Evolutionary conservation across 164 flowering plant species (phyloP), one percentile per base, ranked within the genome.

Genomic region (Chloranthus sessilifolius): DNA sequence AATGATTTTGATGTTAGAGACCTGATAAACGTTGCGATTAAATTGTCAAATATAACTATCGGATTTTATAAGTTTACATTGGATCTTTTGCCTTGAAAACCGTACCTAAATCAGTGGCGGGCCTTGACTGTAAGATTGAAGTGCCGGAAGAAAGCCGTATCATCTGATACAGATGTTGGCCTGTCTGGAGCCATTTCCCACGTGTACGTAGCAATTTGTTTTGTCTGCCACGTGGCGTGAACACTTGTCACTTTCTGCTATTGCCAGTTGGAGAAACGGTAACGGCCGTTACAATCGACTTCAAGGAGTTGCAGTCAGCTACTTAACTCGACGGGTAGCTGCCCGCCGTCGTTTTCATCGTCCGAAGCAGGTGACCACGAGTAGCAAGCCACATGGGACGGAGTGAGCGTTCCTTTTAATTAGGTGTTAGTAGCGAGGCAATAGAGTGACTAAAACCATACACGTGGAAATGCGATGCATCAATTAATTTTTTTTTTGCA

Each of bases 81-180:
- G n/a, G n/a, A n/a, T n/a, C n/a, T n/a, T n/a, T n/a, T n/a, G n/a
- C n/a, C n/a, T n/a, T n/a, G n/a, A n/a, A n/a, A n/a, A n/a, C n/a
- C n/a, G n/a, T n/a, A n/a, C n/a, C n/a, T n/a, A n/a, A n/a, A n/a
- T n/a, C n/a, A n/a, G n/a, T n/a, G n/a, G n/a, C n/a, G n/a, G n/a
- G n/a, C n/a, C n/a, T n/a, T n/a, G n/a, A n/a, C n/a, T n/a, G n/a
- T n/a, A n/a, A n/a, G n/a, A n/a, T n/a, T n/a, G 53, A 28, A 8
- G 53, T 56, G 60, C 48, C 53, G 60, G 60, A 56, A 28, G 46
- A 56, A 36, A 46, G 14, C 51, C 11, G 51, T 51, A 45, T 55
- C 43, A 43, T 15, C 16, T 33, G 42, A 3, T 52, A 14, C 28
- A n/a, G 17, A 34, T 43, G 48, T 42, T 28, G 22, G 17, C 6